phyloP scores from a whole-genome alignment of 805 yeast genomes.

The Starmerella cellae region DNA sequence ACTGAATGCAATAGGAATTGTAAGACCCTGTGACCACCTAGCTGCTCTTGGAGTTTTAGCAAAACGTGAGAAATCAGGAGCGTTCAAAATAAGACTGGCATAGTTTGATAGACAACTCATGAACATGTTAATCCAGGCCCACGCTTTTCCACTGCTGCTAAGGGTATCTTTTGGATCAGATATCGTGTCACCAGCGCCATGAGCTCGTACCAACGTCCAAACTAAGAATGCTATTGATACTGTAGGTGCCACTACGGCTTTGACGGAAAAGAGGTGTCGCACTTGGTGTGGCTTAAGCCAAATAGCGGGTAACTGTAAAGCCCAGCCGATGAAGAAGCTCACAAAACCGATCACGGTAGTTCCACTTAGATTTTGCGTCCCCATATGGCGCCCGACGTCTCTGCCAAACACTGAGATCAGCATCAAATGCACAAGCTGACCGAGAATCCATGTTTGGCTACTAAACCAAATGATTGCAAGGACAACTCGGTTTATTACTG shows the following conservation, averaged over 20 bases:
- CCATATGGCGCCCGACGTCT: slow-evolving; percentile 32
- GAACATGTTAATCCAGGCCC: slow-evolving; percentile 69
- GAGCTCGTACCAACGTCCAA: slow-evolving; percentile 72
- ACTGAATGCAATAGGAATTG: slow-evolving; percentile 68
- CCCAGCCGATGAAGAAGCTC: slow-evolving; percentile 71
- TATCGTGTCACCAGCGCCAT: slow-evolving; percentile 64
- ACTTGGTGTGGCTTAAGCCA: slow-evolving; percentile 72
- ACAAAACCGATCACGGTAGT: slow-evolving; percentile 62
- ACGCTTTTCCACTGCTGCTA: slow-evolving; percentile 49
- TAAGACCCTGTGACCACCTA: slow-evolving; percentile 39
- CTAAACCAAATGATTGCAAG: slow-evolving; percentile 84
- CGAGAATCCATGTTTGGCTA: slow-evolving; percentile 76
- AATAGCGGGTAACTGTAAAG: slow-evolving; percentile 62
- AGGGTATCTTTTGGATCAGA: slow-evolving; percentile 37
- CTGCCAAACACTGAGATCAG: slow-evolving; percentile 48
- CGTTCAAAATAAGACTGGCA: slow-evolving; percentile 76
- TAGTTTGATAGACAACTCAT: slow-evolving; percentile 79
- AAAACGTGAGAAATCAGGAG: slow-evolving; percentile 82
- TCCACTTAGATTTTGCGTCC: slow-evolving; percentile 40
- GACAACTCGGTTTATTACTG: slow-evolving; percentile 72
- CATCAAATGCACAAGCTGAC: slow-evolving; percentile 69
- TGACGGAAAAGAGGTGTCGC: slow-evolving; percentile 71
- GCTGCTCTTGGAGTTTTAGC: slow-evolving; percentile 36
- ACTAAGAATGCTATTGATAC: slow-evolving; percentile 74
- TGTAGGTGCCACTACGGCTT: slow-evolving; percentile 63